These are phyloP conservation scores for Zostera marina DNA, from an alignment of 116 monocot species.

Conservation along the genomic window DNA sequence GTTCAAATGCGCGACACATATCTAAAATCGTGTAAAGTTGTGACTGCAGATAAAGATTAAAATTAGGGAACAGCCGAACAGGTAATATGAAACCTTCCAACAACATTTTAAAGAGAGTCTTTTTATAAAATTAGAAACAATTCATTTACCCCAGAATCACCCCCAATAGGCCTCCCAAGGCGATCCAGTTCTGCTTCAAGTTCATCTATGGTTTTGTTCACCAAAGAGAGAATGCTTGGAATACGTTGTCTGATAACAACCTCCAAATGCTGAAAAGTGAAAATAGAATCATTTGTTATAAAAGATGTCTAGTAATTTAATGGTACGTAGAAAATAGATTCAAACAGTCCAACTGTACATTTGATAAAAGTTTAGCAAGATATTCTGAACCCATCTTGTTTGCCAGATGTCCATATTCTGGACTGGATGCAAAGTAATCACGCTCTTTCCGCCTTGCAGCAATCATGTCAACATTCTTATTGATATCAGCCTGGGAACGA, in stretches of 20 bases:
- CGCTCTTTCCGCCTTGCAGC: slow-evolving; percentile 73
- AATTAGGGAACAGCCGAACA: not conserved
- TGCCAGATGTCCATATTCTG: slow-evolving; percentile 91
- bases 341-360: slow-evolving; percentile 14
- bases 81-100: not conserved
- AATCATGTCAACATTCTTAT: slow-evolving; percentile 98
- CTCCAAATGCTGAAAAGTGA: slow-evolving; percentile 74
- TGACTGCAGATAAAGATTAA: slow-evolving; percentile 34
- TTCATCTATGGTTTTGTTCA: slow-evolving; percentile 90
- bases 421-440: slow-evolving; percentile 83
- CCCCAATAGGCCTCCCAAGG: slow-evolving; percentile 86
- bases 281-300: not conserved
- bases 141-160: slow-evolving; percentile 65
- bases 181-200: slow-evolving; percentile 81
- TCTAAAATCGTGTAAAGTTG: slow-evolving; percentile 96
- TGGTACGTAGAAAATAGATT: not conserved
- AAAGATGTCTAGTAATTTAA: not conserved
- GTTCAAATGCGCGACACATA: slow-evolving; percentile 97
- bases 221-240: slow-evolving; percentile 84
- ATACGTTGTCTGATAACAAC: slow-evolving; percentile 68
- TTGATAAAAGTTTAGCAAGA: slow-evolving; percentile 83
- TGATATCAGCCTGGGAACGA: slow-evolving; percentile 97
- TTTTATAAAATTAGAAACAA: not conserved
- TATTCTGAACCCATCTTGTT: slow-evolving; percentile 98
- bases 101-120: not conserved